Evolutionary conservation across 768 basidiomycete species (phyloP).

Genomic region (Russula vinacea): DNA sequence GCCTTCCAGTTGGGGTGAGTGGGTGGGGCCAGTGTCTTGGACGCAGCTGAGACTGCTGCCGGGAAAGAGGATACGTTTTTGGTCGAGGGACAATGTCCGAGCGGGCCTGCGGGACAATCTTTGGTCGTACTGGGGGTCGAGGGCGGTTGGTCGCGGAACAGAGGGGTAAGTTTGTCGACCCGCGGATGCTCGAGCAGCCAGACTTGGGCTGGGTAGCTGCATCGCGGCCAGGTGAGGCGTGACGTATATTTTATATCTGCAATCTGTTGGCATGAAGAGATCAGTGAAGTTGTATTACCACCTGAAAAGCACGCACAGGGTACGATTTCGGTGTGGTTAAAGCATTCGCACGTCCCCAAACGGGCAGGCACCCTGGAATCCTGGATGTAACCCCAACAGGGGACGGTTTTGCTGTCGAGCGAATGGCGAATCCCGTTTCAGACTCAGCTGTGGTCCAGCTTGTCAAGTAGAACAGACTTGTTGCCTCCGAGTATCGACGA

Average conservation of each 20-base stretch:
- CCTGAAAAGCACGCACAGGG: conserved; percentile 3
- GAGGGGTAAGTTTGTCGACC: conserved; percentile 11
- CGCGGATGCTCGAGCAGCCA: conserved; percentile 19
- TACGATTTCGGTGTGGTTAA: neutral
- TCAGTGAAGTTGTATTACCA: no score
- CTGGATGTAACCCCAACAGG: conserved; percentile 19
- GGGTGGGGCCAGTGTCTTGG: neutral
- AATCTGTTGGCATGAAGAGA: neutral
- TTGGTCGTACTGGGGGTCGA: no score
- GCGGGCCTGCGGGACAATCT: neutral
- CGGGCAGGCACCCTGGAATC: conserved; percentile 15
- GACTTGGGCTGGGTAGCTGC: conserved; percentile 1
- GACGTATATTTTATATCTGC: conserved; percentile 17
- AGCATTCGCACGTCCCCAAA: neutral
- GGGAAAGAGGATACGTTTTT: no score
- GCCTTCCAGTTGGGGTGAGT: neutral
- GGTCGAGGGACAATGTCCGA: no score
- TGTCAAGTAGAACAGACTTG: no score
- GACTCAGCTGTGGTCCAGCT: no score
- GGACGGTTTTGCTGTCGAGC: conserved; percentile 6
- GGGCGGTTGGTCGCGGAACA: no score
- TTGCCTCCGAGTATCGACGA: conserved; percentile 1
- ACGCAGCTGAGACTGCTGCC: neutral
- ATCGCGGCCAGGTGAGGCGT: conserved; percentile 15
- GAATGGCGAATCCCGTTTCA: no score